A percentile compares a stretch with the other conserved stretches of the same genome.
Conservation (phyloP, 2,329 filamentous ascomycete species). For the Calonectria leucothoes region DNA sequence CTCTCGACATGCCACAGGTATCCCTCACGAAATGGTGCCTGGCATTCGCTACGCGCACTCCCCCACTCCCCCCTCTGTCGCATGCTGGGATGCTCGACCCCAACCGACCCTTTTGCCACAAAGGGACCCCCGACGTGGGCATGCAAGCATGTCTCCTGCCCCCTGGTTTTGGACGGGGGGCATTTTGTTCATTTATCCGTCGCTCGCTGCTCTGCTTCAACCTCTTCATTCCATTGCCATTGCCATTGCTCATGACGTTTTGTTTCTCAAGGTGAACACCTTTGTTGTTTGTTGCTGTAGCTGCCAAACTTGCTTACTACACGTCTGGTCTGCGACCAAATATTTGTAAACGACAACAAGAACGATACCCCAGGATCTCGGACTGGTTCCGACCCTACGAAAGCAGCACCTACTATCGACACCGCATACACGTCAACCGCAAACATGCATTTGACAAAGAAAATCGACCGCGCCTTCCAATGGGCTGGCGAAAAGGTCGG, state of each 20-base stretch:
- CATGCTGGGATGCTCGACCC: conserved; percentile 29
- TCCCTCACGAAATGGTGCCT: background rate
- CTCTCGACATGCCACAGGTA: background rate
- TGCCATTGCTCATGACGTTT: conserved; percentile 8
- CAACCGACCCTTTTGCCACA: conserved; percentile 38
- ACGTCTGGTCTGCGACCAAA: conserved; percentile 7
- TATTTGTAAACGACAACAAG: conserved; percentile 12
- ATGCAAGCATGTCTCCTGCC: conserved; percentile 32
- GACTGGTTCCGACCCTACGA: conserved; percentile 39
- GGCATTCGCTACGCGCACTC: conserved; percentile 16
- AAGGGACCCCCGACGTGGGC: conserved; percentile 28
- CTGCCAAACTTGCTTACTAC: background rate
- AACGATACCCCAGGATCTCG: conserved; percentile 26
- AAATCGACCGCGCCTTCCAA: conserved; percentile 95
- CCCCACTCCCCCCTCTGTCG: conserved; percentile 18
- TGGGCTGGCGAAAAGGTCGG: conserved; percentile 99
- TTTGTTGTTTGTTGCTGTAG: background rate
- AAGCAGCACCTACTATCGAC: background rate
- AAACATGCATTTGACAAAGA: conserved; percentile 76
- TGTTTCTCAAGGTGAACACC: conserved; percentile 5
- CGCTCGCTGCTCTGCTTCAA: conserved; percentile 28
- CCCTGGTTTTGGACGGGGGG: conserved; percentile 31
- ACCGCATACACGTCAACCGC: conserved; percentile 17
- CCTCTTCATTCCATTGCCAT: conserved; percentile 13
- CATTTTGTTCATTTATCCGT: conserved; percentile 41